A percentile compares a stretch with the other conserved stretches of the same genome.
Conservation (phyloP, 805 yeast genomes). For the Limtongozyma cylindracea region DNA sequence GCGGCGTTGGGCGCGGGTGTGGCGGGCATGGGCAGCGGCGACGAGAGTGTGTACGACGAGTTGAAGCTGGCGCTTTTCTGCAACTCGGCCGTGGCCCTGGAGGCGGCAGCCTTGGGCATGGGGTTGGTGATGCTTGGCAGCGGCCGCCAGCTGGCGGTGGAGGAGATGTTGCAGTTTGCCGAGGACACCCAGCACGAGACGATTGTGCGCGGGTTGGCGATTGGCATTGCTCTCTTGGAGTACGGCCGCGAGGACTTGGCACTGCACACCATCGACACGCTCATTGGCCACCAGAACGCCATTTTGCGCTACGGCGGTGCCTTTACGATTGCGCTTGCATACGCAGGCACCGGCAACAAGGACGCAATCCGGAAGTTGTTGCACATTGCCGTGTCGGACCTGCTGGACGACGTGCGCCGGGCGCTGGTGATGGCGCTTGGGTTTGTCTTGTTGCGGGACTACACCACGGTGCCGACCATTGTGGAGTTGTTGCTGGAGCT, state of each 20-base stretch:
- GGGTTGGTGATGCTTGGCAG: constrained; percentile 91
- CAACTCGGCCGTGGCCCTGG: constrained; percentile 86
- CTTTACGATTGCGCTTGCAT: constrained; percentile 81
- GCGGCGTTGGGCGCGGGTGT: constrained; percentile 90
- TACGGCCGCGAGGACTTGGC: constrained; percentile 75
- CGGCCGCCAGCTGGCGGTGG: constrained; percentile 36
- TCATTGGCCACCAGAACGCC: constrained; percentile 55
- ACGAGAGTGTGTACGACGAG: constrained; percentile 51
- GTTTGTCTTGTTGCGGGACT: constrained; percentile 72
- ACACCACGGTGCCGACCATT: constrained; percentile 83
- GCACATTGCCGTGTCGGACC: constrained; percentile 90
- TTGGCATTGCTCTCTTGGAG: constrained; percentile 69
- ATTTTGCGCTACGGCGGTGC: constrained; percentile 91
- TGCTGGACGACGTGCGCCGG: constrained; percentile 88
- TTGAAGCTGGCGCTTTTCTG: constrained; percentile 64
- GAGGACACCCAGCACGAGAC: constrained; percentile 92
- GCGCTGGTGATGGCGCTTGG: constrained; percentile 87
- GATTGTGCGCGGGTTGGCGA: constrained; percentile 77
- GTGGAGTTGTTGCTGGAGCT: constrained; percentile 83
- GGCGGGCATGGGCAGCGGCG: constrained; percentile 85
- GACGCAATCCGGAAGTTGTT: constrained; percentile 64
- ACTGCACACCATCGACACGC: constrained; percentile 33
- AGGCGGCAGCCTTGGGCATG: constrained; percentile 91
- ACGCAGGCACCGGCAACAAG: constrained; percentile 89
- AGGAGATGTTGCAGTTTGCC: constrained; percentile 77